phyloP scores from a whole-genome alignment of 495 filamentous ascomycete genomes.

The Rusavskia elegans region DNA sequence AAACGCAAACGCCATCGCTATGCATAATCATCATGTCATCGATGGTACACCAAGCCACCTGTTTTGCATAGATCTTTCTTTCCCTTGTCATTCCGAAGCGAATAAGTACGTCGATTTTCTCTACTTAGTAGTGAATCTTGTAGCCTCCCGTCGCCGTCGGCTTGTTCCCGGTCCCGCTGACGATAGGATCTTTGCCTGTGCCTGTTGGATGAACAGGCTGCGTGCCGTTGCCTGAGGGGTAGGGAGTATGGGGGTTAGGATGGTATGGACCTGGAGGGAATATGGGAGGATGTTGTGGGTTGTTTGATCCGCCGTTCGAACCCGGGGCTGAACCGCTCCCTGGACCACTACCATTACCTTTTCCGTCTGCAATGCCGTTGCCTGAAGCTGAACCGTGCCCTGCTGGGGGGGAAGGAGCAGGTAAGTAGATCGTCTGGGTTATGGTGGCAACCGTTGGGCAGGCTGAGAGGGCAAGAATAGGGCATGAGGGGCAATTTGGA shows the following conservation, averaged over 20 bases:
- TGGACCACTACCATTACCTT: not conserved
- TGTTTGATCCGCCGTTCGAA: not conserved
- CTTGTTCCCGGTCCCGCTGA: not conserved
- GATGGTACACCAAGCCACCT: not conserved
- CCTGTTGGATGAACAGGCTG: not conserved
- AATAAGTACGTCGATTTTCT: too few species aligned
- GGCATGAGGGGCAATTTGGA: not conserved
- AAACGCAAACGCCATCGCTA: not conserved
- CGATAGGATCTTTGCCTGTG: not conserved
- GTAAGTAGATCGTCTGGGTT: not conserved
- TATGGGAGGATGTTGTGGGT: not conserved
- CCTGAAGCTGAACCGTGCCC: constrained; percentile 23
- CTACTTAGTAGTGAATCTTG: not conserved
- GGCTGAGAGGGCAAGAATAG: not conserved
- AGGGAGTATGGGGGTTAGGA: not conserved
- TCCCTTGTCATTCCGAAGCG: not conserved
- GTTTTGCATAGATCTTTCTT: not conserved
- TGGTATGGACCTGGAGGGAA: not conserved
- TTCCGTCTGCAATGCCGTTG: constrained; percentile 4
- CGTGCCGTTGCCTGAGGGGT: not conserved
- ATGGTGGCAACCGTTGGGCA: constrained; percentile 1
- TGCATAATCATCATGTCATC: not conserved
- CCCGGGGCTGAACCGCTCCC: not conserved
- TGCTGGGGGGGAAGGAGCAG: constrained; percentile 2
- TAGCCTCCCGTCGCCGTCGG: not conserved